These are phyloP conservation scores for Podaxis sp. DNA, from an alignment of 768 basidiomycete species.

Conservation along the genomic window DNA sequence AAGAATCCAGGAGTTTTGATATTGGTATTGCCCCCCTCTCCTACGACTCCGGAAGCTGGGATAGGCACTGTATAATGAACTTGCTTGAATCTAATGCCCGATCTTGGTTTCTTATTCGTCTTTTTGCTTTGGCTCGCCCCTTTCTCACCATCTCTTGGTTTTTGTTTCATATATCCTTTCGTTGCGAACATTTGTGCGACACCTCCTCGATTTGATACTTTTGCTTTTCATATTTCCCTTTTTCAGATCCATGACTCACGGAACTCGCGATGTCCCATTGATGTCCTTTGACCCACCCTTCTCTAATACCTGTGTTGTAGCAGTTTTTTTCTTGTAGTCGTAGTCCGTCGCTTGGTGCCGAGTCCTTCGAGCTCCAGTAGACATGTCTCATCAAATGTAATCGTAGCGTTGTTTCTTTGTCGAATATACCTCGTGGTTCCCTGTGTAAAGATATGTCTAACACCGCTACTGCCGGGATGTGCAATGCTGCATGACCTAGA, in stretches of 20 bases:
- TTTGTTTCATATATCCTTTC: neutral
- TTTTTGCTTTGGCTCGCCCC: neutral
- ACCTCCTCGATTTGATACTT: neutral
- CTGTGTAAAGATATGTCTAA: too few relatives aligned
- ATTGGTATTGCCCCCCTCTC: constrained; percentile 27
- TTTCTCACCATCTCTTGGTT: neutral
- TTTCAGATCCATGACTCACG: neutral
- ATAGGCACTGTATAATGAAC: neutral
- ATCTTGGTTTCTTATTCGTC: neutral
- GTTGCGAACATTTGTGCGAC: neutral
- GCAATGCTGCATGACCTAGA: neutral
- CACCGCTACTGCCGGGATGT: too few relatives aligned
- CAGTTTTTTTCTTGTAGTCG: constrained; percentile 3
- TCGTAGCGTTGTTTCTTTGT: neutral
- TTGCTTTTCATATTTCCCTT: neutral
- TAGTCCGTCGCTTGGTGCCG: neutral
- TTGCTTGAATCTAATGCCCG: neutral
- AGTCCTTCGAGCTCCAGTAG: neutral
- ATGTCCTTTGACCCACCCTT: neutral
- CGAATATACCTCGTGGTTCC: neutral
- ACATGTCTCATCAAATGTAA: neutral
- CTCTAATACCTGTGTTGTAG: neutral
- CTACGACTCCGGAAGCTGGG: neutral
- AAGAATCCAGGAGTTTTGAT: constrained; percentile 77
- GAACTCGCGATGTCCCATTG: neutral